Conservation (phyloP, 1,284 basidiomycete genomes). For the Pseudozyma tsukubaensis region DNA sequence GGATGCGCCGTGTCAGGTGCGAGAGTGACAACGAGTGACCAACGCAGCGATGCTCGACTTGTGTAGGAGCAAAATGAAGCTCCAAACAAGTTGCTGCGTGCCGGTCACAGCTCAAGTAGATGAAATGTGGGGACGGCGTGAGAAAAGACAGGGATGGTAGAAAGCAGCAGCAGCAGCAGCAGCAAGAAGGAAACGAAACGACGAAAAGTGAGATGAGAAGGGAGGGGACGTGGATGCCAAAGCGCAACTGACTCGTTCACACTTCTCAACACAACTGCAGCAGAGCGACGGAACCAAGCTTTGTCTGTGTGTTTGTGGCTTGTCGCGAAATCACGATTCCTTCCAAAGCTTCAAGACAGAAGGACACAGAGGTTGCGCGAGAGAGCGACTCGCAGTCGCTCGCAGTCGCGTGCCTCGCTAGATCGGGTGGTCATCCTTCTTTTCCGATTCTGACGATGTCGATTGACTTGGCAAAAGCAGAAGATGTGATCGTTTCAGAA, state of each 20-base stretch:
- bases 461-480: not conserved
- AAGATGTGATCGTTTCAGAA: not conserved
- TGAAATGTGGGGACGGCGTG: not conserved
- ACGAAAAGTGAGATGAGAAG: not conserved
- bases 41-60: not conserved
- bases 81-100: not conserved
- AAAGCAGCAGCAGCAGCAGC: not conserved
- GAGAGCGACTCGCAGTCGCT: slow-evolving; percentile 8
- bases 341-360: too few relatives aligned
- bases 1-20: not conserved
- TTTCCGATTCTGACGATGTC: too few relatives aligned
- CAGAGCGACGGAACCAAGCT: too few relatives aligned
- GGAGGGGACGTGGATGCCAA: slow-evolving; percentile 2
- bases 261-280: not conserved
- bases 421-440: not conserved
- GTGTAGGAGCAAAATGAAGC: not conserved
- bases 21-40: not conserved
- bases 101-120: not conserved
- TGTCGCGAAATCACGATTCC: too few relatives aligned
- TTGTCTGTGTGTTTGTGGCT: too few relatives aligned
- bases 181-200: not conserved
- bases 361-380: too few relatives aligned
- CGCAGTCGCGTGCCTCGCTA: not conserved
- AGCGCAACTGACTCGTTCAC: not conserved
- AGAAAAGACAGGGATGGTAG: not conserved